Evolutionary conservation across 2,329 filamentous ascomycete genomes (phyloP).

Genomic region (Calycina herbarum): DNA sequence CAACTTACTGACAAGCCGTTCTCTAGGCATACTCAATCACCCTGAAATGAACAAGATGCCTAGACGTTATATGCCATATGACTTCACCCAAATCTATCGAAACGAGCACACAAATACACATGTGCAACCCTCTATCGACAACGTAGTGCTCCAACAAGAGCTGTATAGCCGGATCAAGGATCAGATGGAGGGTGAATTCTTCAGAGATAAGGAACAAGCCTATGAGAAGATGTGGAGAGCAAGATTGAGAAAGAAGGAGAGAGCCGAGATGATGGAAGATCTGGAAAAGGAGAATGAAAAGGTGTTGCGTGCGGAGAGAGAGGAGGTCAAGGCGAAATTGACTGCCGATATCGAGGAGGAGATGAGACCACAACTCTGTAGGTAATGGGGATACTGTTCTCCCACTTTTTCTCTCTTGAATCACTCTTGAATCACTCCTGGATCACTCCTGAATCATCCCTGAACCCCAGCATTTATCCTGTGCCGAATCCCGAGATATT

Average conservation of each 20-base stretch:
- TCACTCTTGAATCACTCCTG: no score
- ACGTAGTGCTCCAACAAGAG: background rate
- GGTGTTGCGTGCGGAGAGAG: background rate
- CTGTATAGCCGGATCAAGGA: constrained; percentile 2
- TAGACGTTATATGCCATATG: background rate
- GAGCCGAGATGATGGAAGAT: background rate
- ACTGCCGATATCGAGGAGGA: background rate
- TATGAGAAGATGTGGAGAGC: background rate
- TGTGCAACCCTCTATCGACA: background rate
- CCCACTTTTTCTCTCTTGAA: no score
- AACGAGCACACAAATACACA: background rate
- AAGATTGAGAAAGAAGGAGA: background rate
- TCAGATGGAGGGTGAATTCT: constrained; percentile 5
- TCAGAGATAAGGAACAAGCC: background rate
- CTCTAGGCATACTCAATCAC: background rate
- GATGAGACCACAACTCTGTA: background rate
- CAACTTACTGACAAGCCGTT: background rate
- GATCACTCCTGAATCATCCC: no score
- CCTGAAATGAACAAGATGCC: background rate
- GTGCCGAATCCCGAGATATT: no score
- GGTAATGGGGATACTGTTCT: no score
- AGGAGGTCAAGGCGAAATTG: background rate
- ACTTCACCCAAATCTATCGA: background rate
- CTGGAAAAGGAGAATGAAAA: constrained; percentile 5
- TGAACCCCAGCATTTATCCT: no score